A percentile compares a stretch with the other conserved stretches of the same genome.
These are phyloP conservation scores for Syncephalis plumigaleata DNA, from an alignment of 371 early-diverging fungal genomes.

Conservation along the genomic window DNA sequence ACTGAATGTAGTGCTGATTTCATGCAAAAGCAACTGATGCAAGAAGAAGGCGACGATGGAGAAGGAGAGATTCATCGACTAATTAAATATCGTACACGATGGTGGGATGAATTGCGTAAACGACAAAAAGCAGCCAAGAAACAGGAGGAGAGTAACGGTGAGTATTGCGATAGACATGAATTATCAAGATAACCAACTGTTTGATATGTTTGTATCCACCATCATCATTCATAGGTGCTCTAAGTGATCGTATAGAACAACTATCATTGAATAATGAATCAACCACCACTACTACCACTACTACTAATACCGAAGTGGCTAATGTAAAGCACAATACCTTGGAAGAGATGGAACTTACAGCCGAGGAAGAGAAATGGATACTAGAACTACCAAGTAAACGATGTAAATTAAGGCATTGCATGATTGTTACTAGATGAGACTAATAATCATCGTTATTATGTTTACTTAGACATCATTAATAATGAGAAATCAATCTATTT, in stretches of 20 bases:
- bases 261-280: neutral
- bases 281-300: no score
- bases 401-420: slow-evolving; percentile 30
- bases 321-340: no score
- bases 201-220: no score
- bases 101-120: slow-evolving; percentile 33
- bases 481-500: slow-evolving; percentile 53
- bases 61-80: slow-evolving; percentile 57
- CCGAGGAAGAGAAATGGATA: slow-evolving; percentile 51
- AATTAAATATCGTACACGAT: slow-evolving; percentile 50
- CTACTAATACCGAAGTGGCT: slow-evolving; percentile 1
- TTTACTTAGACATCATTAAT: slow-evolving; percentile 34
- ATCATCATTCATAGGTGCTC: no score
- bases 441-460: neutral
- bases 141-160: neutral
- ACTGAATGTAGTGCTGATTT: neutral
- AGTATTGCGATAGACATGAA: no score
- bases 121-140: slow-evolving; percentile 5
- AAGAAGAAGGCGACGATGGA: slow-evolving; percentile 14
- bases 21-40: neutral
- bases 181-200: no score
- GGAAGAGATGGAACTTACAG: slow-evolving; percentile 29
- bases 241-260: no score
- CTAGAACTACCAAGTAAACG: slow-evolving; percentile 59
- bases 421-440: neutral